A percentile compares a stretch with the other conserved stretches of the same genome.
These are phyloP conservation scores for Diutina catenulata DNA, from an alignment of 1,139 yeast genomes.

Conservation along the genomic window DNA sequence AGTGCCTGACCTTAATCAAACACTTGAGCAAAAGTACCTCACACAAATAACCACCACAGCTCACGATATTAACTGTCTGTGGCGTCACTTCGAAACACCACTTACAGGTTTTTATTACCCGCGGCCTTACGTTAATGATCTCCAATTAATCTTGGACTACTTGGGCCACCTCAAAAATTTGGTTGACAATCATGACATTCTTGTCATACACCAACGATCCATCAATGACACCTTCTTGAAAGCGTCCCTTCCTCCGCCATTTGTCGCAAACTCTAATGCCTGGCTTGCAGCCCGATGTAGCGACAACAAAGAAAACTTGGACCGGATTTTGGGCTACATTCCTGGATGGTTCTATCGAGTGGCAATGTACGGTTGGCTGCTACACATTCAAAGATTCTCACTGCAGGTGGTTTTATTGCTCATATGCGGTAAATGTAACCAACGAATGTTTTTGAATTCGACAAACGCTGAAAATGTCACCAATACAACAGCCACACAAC, in stretches of 20 bases:
- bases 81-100: conserved; percentile 4
- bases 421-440: conserved; percentile 2
- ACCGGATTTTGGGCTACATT: too few relatives aligned
- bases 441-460: neutral
- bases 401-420: neutral
- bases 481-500: too few relatives aligned
- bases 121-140: conserved; percentile 2
- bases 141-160: neutral
- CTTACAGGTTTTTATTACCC: conserved; percentile 2
- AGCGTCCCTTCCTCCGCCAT: too few relatives aligned
- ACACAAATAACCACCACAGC: neutral
- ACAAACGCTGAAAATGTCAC: too few relatives aligned
- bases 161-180: neutral
- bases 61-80: neutral
- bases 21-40: neutral
- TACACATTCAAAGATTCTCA: neutral
- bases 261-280: neutral
- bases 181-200: neutral
- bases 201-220: neutral
- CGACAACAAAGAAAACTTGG: too few relatives aligned
- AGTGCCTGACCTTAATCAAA: neutral
- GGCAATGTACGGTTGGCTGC: neutral
- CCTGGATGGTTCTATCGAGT: conserved; percentile 1
- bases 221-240: neutral
- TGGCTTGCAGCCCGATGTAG: neutral